Evolutionary conservation across 106 monocot species (phyloP).

Genomic region (Dendrobium huoshanense): DNA sequence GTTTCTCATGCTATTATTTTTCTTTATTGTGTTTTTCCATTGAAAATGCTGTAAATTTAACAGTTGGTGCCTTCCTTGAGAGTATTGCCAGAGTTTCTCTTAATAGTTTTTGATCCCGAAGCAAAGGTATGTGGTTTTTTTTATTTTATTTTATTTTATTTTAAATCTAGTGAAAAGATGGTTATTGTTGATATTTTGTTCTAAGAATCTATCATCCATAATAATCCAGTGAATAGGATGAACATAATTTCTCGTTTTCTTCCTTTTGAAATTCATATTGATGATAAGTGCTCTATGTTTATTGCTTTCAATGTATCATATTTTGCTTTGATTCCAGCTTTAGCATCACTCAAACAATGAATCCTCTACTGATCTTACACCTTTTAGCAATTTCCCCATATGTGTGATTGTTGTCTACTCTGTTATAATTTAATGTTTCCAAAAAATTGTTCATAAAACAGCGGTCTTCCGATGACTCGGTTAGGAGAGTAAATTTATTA

Average conservation of each 20-base stretch:
- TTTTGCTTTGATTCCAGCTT: not conserved
- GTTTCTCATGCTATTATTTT: not conserved
- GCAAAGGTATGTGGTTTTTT: constrained; percentile 61
- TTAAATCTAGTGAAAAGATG: not conserved
- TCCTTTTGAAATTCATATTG: not conserved
- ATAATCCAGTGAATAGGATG: not conserved
- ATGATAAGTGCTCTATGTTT: not conserved
- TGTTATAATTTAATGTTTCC: too few relatives aligned
- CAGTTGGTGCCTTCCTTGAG: constrained; percentile 78
- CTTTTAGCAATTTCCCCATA: too few relatives aligned
- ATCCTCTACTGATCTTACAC: too few relatives aligned
- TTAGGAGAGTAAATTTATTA: too few relatives aligned
- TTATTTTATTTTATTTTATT: too few relatives aligned
- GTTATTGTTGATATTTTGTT: constrained; percentile 2
- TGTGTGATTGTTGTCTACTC: too few relatives aligned
- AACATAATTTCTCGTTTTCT: not conserved
- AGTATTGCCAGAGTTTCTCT: constrained; percentile 51
- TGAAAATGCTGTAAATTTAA: constrained; percentile 13
- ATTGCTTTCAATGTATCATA: not conserved
- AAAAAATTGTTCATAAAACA: too few relatives aligned
- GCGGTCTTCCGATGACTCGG: too few relatives aligned
- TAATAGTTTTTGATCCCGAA: constrained; percentile 71
- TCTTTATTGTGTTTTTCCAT: not conserved
- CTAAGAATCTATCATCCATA: not conserved
- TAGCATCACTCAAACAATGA: not conserved